Conservation (phyloP, 805 yeast genomes). For the Candida nanaspora region DNA sequence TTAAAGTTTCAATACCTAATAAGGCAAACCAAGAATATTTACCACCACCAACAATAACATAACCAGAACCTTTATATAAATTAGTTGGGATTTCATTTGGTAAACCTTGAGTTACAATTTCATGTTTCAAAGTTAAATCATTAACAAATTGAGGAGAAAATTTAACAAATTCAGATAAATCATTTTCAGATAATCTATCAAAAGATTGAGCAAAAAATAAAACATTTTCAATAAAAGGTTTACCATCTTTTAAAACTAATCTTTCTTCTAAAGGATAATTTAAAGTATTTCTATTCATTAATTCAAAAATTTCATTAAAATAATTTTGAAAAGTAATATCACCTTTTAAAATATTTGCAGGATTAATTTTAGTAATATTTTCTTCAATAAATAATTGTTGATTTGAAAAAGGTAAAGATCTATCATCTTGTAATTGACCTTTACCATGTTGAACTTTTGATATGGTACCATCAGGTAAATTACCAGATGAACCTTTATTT, state of each 20-base stretch:
- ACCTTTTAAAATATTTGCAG: constrained; percentile 23
- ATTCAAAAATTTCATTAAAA: constrained; percentile 23
- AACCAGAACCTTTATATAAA: constrained; percentile 33
- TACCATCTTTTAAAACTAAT: constrained; percentile 22
- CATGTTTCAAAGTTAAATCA: constrained; percentile 26
- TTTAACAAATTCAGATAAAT: constrained; percentile 18
- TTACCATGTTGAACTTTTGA: constrained; percentile 5
- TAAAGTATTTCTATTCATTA: constrained; percentile 21
- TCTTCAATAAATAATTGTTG: constrained; percentile 21
- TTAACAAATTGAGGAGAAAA: constrained; percentile 25
- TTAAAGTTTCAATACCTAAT: constrained; percentile 53
- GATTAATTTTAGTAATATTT: constrained; percentile 17
- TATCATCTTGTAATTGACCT: constrained; percentile 19
- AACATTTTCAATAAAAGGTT: constrained; percentile 26
- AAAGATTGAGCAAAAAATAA: constrained; percentile 19
- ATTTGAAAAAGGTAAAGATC: constrained; percentile 21
- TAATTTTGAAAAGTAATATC: constrained; percentile 26
- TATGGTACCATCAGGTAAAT: constrained; percentile 5
- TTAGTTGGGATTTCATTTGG: constrained; percentile 18
- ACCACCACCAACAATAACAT: constrained; percentile 79
- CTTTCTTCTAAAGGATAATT: constrained; percentile 26
- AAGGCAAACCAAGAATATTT: constrained; percentile 66
- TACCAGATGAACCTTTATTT: constrained; percentile 27
- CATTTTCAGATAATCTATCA: constrained; percentile 20
- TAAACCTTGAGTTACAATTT: constrained; percentile 20